phyloP scores from a whole-genome alignment of 768 basidiomycete species.

The Trametes meyenii region DNA sequence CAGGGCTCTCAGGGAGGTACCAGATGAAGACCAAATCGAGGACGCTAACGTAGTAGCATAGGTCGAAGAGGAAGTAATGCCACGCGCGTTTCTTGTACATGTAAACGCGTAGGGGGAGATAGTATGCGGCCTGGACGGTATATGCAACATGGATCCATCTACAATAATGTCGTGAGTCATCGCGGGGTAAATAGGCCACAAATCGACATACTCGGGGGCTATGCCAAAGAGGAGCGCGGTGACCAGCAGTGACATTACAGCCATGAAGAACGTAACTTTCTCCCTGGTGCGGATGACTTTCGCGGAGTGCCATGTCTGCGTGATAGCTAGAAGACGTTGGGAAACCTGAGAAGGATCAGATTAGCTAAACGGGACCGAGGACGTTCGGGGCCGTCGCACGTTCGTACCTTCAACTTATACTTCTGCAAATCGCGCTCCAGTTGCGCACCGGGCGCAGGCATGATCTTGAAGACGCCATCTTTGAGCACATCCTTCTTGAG shows the following conservation, averaged over 20 bases:
- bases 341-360: conserved; percentile 56
- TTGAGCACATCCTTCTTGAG: conserved; percentile 47
- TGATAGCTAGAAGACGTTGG: conserved; percentile 73
- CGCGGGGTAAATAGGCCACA: background rate
- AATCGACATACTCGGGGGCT: conserved; percentile 70
- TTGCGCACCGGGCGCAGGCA: conserved; percentile 59
- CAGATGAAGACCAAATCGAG: conserved; percentile 93
- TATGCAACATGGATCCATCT: conserved; percentile 92
- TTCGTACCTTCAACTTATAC: conserved; percentile 74
- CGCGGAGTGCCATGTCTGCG: conserved; percentile 89
- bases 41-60: conserved; percentile 93
- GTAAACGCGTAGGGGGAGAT: conserved; percentile 83
- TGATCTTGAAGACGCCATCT: conserved; percentile 56
- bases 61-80: conserved; percentile 93
- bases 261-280: conserved; percentile 90
- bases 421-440: conserved; percentile 85
- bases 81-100: conserved; percentile 90
- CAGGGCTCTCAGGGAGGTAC: conserved; percentile 76
- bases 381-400: conserved; percentile 2
- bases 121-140: conserved; percentile 73
- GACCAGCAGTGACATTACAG: conserved; percentile 86
- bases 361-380: background rate
- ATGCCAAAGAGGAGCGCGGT: conserved; percentile 89
- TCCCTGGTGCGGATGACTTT: conserved; percentile 83
- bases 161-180: background rate